Evolutionary conservation across 306 rosid species (phyloP).

Genomic region (Castanopsis chinensis): DNA sequence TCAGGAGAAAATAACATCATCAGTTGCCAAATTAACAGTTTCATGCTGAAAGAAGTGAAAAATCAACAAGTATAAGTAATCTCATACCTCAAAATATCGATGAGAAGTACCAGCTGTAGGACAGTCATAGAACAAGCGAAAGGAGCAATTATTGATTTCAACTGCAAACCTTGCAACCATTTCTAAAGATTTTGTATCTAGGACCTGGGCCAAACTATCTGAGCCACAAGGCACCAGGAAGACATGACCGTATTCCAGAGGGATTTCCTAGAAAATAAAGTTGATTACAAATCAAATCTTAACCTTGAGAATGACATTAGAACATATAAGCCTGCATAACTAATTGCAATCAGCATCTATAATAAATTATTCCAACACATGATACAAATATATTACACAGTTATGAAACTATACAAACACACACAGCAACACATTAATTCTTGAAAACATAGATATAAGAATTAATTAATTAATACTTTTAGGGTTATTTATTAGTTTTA

Average conservation of each 20-base stretch:
- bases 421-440: no score
- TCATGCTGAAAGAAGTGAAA: background rate
- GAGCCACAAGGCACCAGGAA: conserved; percentile 29
- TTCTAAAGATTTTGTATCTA: conserved; percentile 33
- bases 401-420: no score
- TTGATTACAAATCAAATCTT: background rate
- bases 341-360: background rate
- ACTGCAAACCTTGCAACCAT: conserved; percentile 28
- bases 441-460: no score
- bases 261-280: conserved; percentile 19
- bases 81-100: conserved; percentile 33
- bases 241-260: conserved; percentile 48
- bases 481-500: no score
- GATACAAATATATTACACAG: no score
- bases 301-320: background rate
- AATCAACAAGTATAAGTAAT: background rate
- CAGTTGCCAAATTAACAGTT: background rate
- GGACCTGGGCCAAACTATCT: conserved; percentile 17
- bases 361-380: background rate
- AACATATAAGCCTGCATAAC: background rate
- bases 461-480: no score
- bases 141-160: conserved; percentile 39
- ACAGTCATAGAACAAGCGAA: conserved; percentile 36
- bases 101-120: conserved; percentile 24
- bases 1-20: background rate